Percentiles rank a stretch among this genome's conserved stretches.
Evolutionary conservation across 345 rosid genomes (phyloP).

Genomic region (Dipteronia sinensis): DNA sequence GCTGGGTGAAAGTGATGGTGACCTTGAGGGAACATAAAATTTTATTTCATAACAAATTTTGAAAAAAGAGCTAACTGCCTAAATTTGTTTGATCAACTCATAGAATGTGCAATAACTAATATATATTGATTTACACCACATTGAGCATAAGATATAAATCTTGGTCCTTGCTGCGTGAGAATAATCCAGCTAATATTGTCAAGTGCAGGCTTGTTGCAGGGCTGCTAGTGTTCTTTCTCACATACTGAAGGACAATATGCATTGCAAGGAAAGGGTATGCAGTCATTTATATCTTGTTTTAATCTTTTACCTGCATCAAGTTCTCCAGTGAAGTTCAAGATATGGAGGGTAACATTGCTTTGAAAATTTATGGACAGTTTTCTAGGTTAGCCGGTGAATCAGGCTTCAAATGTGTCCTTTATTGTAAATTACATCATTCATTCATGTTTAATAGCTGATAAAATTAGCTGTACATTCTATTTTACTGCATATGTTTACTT

Average conservation of each 20-base stretch:
- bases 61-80: not conserved
- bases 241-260: conserved; percentile 71
- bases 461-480: not conserved
- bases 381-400: not conserved
- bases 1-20: conserved; percentile 80
- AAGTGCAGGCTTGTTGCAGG: conserved; percentile 84
- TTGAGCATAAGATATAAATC: conserved; percentile 18
- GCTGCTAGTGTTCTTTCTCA: conserved; percentile 96
- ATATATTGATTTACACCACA: conserved; percentile 7
- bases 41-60: not conserved
- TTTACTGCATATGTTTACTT: not conserved
- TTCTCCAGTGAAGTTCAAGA: not conserved
- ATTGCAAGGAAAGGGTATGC: conserved; percentile 88
- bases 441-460: not conserved
- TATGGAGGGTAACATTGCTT: not conserved
- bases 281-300: not conserved
- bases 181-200: conserved; percentile 33
- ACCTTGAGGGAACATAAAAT: conserved; percentile 77
- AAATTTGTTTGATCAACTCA: not conserved
- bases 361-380: conserved; percentile 4
- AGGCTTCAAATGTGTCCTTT: not conserved
- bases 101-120: conserved; percentile 1
- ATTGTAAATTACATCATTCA: not conserved
- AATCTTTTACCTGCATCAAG: not conserved
- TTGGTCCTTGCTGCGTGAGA: conserved; percentile 18